Percentiles rank a stretch among this genome's conserved stretches.
phyloP scores from a whole-genome alignment of 2,329 filamentous ascomycete genomes.

The Fusarium euwallaceae region DNA sequence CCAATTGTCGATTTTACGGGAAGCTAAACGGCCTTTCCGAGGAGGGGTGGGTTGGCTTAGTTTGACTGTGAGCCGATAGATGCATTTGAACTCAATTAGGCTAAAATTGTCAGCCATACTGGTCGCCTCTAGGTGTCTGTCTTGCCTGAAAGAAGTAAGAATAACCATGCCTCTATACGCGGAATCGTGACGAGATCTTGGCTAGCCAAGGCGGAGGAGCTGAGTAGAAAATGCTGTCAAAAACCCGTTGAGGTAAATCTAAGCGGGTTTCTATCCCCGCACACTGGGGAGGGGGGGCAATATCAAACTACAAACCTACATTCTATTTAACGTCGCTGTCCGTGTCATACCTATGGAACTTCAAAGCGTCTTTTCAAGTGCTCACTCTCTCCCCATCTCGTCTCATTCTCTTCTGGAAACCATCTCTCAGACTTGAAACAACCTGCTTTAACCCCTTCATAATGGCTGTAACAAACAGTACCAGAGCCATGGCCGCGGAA shows the following conservation, averaged over 20 bases:
- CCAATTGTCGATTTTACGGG: not conserved
- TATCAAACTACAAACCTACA: not conserved
- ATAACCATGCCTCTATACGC: not conserved
- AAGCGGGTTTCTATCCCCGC: not conserved
- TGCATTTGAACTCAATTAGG: not conserved
- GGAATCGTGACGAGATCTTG: not conserved
- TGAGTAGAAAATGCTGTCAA: too few relatives aligned
- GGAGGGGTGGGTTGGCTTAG: not conserved
- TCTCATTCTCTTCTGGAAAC: not conserved
- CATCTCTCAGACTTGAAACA: not conserved
- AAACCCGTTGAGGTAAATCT: not conserved
- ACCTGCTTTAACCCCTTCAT: not conserved
- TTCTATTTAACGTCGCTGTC: not conserved
- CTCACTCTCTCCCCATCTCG: not conserved
- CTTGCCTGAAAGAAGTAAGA: not conserved
- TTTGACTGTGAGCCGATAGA: not conserved
- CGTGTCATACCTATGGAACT: not conserved
- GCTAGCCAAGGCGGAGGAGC: not conserved
- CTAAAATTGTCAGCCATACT: not conserved
- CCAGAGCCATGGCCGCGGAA: not conserved
- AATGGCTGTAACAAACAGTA: not conserved
- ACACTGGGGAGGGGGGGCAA: not conserved
- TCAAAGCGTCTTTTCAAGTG: not conserved
- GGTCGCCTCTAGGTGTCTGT: not conserved
- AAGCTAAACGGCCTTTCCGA: not conserved